Evolutionary conservation across 208 protist genomes (phyloP).

Genomic region (Acanthamoeba pearcei): DNA sequence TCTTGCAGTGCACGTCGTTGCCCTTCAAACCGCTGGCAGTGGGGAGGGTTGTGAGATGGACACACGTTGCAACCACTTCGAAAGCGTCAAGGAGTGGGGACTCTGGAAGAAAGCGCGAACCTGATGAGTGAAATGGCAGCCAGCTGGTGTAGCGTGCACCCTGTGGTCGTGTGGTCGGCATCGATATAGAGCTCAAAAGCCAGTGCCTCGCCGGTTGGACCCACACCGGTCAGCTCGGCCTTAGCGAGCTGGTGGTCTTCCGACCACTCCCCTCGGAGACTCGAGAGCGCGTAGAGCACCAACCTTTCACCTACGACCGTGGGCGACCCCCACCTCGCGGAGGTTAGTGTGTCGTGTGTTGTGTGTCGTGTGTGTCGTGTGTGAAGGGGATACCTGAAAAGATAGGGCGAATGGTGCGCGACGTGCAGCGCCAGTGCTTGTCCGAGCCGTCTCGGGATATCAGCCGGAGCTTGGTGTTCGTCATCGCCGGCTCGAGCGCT

Average conservation of each 20-base stretch:
- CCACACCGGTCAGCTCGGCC: not conserved
- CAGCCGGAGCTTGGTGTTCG: not conserved
- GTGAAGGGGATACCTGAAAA: not conserved
- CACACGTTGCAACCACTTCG: too few relatives aligned
- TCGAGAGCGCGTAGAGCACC: not conserved
- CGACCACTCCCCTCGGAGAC: not conserved
- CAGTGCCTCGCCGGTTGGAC: not conserved
- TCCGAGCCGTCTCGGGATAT: not conserved
- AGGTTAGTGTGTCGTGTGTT: too few relatives aligned
- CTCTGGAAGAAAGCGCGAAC: not conserved
- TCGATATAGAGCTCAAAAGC: not conserved
- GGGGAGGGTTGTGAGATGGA: not conserved
- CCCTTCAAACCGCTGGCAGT: not conserved
- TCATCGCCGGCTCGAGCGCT: not conserved
- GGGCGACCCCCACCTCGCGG: not conserved
- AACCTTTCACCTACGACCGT: not conserved
- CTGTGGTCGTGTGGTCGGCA: not conserved
- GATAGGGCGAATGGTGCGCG: not conserved
- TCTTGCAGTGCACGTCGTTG: not conserved
- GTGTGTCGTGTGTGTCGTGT: not conserved
- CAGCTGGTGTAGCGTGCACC: not conserved
- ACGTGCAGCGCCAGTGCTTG: constrained; percentile 15
- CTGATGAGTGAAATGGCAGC: constrained; percentile 15
- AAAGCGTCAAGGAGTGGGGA: not conserved
- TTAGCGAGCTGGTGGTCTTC: not conserved